These are phyloP conservation scores for Westerdykella sp. DNA, from an alignment of 2,329 filamentous ascomycete genomes.

Conservation along the genomic window DNA sequence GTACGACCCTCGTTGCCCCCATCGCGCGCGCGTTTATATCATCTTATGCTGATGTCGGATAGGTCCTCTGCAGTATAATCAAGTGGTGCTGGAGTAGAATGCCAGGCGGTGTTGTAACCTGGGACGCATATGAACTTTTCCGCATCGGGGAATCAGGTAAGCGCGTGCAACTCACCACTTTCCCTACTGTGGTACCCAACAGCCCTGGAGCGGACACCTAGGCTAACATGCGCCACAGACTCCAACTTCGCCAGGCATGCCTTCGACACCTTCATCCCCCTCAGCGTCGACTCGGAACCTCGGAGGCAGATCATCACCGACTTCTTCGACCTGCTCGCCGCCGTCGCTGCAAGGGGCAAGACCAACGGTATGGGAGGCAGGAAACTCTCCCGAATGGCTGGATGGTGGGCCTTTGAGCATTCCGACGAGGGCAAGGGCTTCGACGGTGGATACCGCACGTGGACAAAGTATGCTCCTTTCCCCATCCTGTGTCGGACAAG, in stretches of 20 bases:
- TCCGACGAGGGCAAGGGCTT: slow-evolving; percentile 83
- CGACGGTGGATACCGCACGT: slow-evolving; percentile 85
- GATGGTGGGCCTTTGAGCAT: slow-evolving; percentile 98
- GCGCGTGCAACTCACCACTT: slow-evolving; percentile 11
- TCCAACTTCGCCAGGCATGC: slow-evolving; percentile 87
- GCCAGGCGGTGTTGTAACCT: slow-evolving; percentile 84
- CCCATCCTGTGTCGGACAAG: neutral
- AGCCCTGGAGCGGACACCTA: neutral
- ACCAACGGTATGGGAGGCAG: slow-evolving; percentile 86
- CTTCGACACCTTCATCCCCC: slow-evolving; percentile 91
- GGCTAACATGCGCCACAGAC: slow-evolving; percentile 51
- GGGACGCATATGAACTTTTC: slow-evolving; percentile 96
- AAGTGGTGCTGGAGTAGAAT: slow-evolving; percentile 99
- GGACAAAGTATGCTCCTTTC: slow-evolving; percentile 59
- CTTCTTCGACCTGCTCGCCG: slow-evolving; percentile 89
- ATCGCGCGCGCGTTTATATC: slow-evolving; percentile 2
- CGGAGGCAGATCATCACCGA: slow-evolving; percentile 87
- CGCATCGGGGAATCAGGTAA: slow-evolving; percentile 86
- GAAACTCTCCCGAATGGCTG: slow-evolving; percentile 89
- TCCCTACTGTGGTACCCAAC: slow-evolving; percentile 3
- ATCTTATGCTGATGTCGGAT: slow-evolving; percentile 15
- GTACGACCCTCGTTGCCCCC: slow-evolving; percentile 47
- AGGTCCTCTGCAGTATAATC: slow-evolving; percentile 88
- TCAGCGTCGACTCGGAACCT: slow-evolving; percentile 82
- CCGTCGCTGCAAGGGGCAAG: slow-evolving; percentile 88